Base-by-base conservation (phyloP, 2,329 filamentous ascomycete species). In the Xylaria sp. region DNA sequence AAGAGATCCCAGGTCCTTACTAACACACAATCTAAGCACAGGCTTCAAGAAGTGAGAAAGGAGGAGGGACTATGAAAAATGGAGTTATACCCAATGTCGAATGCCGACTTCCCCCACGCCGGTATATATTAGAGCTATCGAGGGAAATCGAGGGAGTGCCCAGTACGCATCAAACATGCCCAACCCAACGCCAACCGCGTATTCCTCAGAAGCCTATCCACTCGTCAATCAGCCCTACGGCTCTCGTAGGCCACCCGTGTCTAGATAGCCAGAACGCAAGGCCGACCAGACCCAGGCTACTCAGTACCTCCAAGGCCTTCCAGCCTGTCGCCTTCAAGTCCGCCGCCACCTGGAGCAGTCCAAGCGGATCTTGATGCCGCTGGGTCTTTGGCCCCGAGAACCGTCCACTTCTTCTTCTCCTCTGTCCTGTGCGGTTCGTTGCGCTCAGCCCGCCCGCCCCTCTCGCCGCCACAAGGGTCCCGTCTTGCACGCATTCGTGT, bases 231-330 rank as follows among this genome's bases (percentile, higher is more conserved):
- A 72, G 51, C 54, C 67, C 64, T 9, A 68, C 43, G 17, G 68
- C 67, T 38, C 75, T 70, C 54, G 78, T 61, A 2, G 83, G 85
- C 65, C 68, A 73, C 46, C 69, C 67, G 23, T 71, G 69, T 47
- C 69, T 66, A 17, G 71, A 69, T 77, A 89, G 72, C 85, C 86
- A 91, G 49, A 90, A 80, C 21, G 87, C 85, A 35, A 94, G 73
- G 13, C 92, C 90, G 3, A 96, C 74, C 27, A 95, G 78, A 0
- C 92, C 88, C 54, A 93, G 80, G 53, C 90, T 87, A 13, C 92
- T 90, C 21, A 93, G 76, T 5, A 96, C 79, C 73, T 93, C 90
- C 37, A 96, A 78, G 0, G 90, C 83, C 47, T 90, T 75, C 79
- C 88, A 88, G 0, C 90, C 85, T 46, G 83, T 84, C 44, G 83